A percentile compares a stretch with the other conserved stretches of the same genome.
Conservation (phyloP, 176 grass and related monocot species). For the barley (Hordeum vulgare) region DNA sequence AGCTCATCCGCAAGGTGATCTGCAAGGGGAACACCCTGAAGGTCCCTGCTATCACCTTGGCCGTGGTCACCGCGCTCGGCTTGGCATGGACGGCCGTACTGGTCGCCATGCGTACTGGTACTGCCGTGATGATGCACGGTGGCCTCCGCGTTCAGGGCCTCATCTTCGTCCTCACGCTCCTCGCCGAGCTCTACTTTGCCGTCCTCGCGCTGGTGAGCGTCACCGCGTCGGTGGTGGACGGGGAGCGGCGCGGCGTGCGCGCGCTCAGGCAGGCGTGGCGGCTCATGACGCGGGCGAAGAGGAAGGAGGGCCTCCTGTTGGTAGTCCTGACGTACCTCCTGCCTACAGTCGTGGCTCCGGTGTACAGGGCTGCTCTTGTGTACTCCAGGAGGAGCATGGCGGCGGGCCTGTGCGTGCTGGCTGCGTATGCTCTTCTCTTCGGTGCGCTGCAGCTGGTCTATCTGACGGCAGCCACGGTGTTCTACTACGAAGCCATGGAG, state of each 20-base stretch:
- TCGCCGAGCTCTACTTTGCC: conserved; percentile 7
- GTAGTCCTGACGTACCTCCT: neutral
- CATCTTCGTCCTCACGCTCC: neutral
- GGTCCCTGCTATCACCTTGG: conserved; percentile 21
- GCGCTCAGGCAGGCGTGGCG: conserved; percentile 23
- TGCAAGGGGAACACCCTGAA: neutral
- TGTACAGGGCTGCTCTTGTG: neutral
- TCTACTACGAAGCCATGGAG: conserved; percentile 16
- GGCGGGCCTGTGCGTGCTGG: neutral
- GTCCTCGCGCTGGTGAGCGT: neutral
- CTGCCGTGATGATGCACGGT: neutral
- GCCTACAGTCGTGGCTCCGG: neutral
- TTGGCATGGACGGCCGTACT: neutral
- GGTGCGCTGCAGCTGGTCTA: neutral
- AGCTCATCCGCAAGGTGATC: conserved; percentile 18
- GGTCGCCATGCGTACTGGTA: neutral
- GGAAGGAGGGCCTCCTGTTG: conserved; percentile 20
- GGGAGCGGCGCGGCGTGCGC: neutral
- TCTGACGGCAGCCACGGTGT: neutral
- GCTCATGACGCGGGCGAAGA: conserved; percentile 16
- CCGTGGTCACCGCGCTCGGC: neutral
- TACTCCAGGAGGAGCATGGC: neutral
- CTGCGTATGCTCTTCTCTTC: neutral
- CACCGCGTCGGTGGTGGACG: conserved; percentile 13
- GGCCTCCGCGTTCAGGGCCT: neutral